Evolutionary conservation across 805 yeast genomes (phyloP), one percentile per base, ranked within the genome.

Genomic region (Lipomyces spencermartinsiae): DNA sequence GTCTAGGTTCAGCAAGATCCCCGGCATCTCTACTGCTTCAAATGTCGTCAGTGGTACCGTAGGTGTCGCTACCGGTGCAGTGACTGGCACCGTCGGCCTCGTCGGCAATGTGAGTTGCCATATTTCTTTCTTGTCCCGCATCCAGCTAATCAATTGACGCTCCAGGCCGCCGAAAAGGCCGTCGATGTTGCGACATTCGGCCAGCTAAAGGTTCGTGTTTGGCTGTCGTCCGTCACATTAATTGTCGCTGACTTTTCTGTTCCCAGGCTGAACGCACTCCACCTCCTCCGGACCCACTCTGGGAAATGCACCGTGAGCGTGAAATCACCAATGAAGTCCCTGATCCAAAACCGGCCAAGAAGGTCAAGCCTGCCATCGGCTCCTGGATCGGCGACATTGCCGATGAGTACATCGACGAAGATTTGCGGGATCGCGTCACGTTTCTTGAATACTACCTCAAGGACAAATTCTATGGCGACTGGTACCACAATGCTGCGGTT

Each of bases 401-500:
- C 34, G 65, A 63, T 49, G 55, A 51, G 46, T 62, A 59, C 58
- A 67, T 54, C 14, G 67, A 65, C 33, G 69, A 65, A 43, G 71
- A 68, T 39, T 39, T 68, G 54, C 69, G 71, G 37, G 64, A 66
- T 31, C 84, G 86, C 31, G 87, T 92, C 25, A 91, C 98, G 0
- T 75, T 90, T 46, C 81, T 93, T 67, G 97, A 93, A 75, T 83
- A 86, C 67, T 85, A 89, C 74, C 80, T 95, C 63, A 96, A 96
- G 7, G 89, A 91, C 35, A 82, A 80, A 49, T 85, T 87, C 16
- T 91, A 90, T 74, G 99, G 99, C 63, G 98, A 95, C 76, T 95
- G 99, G 99, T 95, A 89, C 76, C 98, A 95, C 78, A 89, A 89
- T 62, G 88, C 89, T n/a, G 97, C 86, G 0, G 83, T 88, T 49